These are phyloP conservation scores for Schwanniomyces vanrijiae DNA, from an alignment of 805 yeast genomes.

Conservation along the genomic window DNA sequence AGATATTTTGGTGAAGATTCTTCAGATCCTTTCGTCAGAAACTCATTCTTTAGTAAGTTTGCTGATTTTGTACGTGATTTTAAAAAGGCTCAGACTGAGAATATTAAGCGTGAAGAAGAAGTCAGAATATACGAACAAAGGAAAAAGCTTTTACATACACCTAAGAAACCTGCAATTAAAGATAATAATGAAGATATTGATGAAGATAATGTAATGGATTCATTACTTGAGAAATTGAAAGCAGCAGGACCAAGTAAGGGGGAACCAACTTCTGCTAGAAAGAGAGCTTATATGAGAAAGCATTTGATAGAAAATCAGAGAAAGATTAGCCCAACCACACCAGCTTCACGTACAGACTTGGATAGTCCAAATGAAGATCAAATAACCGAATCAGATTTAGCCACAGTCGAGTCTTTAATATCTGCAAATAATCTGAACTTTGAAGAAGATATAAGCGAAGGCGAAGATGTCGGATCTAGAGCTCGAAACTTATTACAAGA, in stretches of 20 bases:
- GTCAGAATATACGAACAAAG: constrained; percentile 71
- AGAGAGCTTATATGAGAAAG: constrained; percentile 73
- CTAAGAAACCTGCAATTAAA: constrained; percentile 31
- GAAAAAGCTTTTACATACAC: constrained; percentile 58
- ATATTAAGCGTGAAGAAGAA: constrained; percentile 67
- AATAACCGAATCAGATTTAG: constrained; percentile 1
- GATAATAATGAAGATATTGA: constrained; percentile 39
- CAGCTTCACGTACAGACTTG: neutral
- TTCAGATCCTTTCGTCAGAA: constrained; percentile 52
- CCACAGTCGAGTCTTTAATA: constrained; percentile 4
- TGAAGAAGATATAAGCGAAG: constrained; percentile 9
- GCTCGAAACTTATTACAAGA: constrained; percentile 67
- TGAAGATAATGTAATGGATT: constrained; percentile 72
- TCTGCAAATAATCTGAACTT: constrained; percentile 2
- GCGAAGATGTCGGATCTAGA: constrained; percentile 52
- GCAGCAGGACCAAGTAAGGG: constrained; percentile 80
- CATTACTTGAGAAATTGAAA: constrained; percentile 78
- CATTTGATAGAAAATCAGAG: constrained; percentile 45
- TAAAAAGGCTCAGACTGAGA: constrained; percentile 64
- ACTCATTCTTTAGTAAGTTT: constrained; percentile 62
- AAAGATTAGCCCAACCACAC: neutral
- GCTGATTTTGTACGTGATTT: constrained; percentile 59
- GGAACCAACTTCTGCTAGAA: constrained; percentile 77
- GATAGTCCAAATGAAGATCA: constrained; percentile 3
- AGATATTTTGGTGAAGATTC: constrained; percentile 72